Base-by-base conservation (phyloP, 2,329 filamentous ascomycete genomes). In the Piedraia hortae region DNA sequence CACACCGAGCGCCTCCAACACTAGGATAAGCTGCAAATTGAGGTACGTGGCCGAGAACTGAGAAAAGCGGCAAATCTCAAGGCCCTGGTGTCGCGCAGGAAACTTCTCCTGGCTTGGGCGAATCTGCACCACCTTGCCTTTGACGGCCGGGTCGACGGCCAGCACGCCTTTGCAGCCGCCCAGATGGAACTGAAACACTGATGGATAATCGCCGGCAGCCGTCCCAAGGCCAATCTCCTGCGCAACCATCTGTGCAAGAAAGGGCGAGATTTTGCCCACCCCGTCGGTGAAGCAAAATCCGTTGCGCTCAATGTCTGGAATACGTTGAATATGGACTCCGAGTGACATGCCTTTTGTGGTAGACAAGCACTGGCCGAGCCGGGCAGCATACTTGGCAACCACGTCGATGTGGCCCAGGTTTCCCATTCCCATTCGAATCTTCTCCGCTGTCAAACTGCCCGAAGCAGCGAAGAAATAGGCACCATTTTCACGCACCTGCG, bases 341-440 rank as follows among this genome's bases (percentile, higher is more conserved):
- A 66, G 61, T 9, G 63, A 57, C 18, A 89, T 65, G 6, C 71
- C 65, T 27, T 73, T 54, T 1, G 85, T 97, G 0, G 82, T 91
- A 0, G 85, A 91, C 39, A 97, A 91, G 40, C 80, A 91, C 44
- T 93, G 85, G 0, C 85, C 85, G 10, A 93, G 52, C 13, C 85
- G 62, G 13, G 85, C 77, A 21, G 77, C 73, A 40, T 80, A 74
- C 37, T 89, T 91, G 14, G 82, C 80, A n/a, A 89, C 60, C 12
- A 71, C 60, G 24, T 57, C 62, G 42, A 91, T 91, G 29, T 77
- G 61, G 8, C 54, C 55, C 35, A 97, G 89, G 8, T 70, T 50
- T 0, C 85, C 85, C 70, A 93, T 89, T 62, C 72, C 80, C 14
- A 53, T 43, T 4, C 82, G 69, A 26, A 97, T 91, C 21, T 68